phyloP scores from a whole-genome alignment of 2,329 filamentous ascomycete species.

The Cordyceps cicadae region DNA sequence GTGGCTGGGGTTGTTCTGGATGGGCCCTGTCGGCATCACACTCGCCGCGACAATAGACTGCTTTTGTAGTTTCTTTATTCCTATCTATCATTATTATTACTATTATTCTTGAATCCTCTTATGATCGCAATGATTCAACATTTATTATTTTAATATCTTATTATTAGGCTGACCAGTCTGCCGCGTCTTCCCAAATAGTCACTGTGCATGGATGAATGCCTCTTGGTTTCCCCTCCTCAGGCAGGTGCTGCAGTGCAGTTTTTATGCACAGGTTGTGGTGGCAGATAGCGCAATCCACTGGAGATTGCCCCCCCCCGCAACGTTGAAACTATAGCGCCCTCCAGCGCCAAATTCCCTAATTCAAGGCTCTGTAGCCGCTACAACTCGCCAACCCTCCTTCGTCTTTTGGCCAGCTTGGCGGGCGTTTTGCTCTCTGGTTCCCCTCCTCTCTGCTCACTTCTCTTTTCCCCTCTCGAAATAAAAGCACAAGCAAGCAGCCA shows the following conservation, averaged over 20 bases:
- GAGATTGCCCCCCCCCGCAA: neutral
- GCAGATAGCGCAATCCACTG: neutral
- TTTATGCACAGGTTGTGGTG: neutral
- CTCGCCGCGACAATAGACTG: neutral
- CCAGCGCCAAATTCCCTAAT: neutral
- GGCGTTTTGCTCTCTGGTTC: neutral
- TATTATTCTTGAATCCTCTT: neutral
- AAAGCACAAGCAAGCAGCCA: neutral
- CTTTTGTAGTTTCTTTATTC: neutral
- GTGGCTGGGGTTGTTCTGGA: slow-evolving; percentile 5
- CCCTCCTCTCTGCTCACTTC: neutral
- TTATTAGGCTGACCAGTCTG: neutral
- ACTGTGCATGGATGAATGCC: neutral
- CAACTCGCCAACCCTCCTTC: neutral
- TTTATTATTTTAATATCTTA: neutral
- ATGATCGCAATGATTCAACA: neutral
- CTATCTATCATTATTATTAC: neutral
- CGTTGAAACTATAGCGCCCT: neutral
- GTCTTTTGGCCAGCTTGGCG: neutral
- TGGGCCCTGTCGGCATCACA: neutral
- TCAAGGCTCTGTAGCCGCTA: neutral
- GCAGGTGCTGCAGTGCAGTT: too few species aligned
- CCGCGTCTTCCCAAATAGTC: neutral
- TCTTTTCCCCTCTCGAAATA: neutral
- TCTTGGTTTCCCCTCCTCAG: too few species aligned